Evolutionary conservation across 2,329 filamentous ascomycete species (phyloP).

Genomic region (Penicillium sp.): DNA sequence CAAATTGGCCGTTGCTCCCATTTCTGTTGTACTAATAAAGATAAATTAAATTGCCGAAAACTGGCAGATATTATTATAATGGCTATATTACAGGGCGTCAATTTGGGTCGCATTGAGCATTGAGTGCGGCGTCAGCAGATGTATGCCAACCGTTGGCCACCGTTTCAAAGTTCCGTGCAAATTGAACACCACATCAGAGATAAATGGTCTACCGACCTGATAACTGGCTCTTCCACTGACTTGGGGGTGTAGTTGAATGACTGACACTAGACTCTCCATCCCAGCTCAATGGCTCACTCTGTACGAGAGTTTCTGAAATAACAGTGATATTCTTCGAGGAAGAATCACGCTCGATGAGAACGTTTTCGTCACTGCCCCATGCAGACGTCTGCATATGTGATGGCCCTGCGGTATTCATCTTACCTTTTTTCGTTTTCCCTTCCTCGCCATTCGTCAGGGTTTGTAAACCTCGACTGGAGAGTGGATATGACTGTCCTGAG

Average conservation of each 20-base stretch:
- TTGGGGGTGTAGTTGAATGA: constrained; percentile 11
- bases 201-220: too few relatives aligned
- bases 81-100: too few relatives aligned
- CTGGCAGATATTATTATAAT: too few relatives aligned
- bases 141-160: too few relatives aligned
- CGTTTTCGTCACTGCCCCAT: constrained; percentile 33
- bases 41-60: too few relatives aligned
- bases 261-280: neutral
- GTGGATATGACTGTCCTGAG: constrained; percentile 20
- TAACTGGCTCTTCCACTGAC: constrained; percentile 8
- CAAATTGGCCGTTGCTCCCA: neutral
- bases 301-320: constrained; percentile 26
- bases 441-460: constrained; percentile 16
- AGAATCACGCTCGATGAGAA: constrained; percentile 11
- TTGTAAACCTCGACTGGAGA: constrained; percentile 15
- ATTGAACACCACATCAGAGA: too few relatives aligned
- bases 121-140: too few relatives aligned
- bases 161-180: too few relatives aligned
- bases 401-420: constrained; percentile 8
- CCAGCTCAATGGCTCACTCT: constrained; percentile 20
- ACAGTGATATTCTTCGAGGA: constrained; percentile 25
- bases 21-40: too few relatives aligned
- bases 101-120: too few relatives aligned
- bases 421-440: constrained; percentile 11
- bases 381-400: constrained; percentile 19